Percentiles rank a stretch among this genome's conserved stretches.
Conservation (phyloP, 139 green algal species). For the Desmodesmus armatus region DNA sequence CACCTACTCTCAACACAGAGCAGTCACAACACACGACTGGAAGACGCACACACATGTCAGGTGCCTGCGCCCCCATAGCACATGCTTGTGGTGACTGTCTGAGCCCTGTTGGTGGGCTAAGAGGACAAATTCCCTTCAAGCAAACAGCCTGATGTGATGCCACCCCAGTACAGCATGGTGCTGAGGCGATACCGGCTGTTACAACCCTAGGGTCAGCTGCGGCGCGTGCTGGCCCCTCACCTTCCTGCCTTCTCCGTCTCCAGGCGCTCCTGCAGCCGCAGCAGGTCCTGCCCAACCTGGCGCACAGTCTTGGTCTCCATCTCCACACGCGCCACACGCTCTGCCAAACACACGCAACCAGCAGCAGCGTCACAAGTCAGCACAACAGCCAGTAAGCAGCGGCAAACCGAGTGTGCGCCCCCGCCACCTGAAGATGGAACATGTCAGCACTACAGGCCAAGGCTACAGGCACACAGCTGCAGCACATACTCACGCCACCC, state of each 20-base stretch:
- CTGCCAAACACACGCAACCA: constrained; percentile 37
- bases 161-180: no score
- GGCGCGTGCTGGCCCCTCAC: constrained; percentile 2
- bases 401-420: no score
- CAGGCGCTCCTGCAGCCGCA: constrained; percentile 68
- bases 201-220: not conserved
- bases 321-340: constrained; percentile 66
- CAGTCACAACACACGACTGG: no score
- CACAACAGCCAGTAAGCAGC: not conserved
- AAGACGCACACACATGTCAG: no score
- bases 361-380: not conserved
- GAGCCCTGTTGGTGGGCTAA: no score
- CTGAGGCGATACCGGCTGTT: no score
- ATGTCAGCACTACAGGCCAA: not conserved
- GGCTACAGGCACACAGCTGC: not conserved
- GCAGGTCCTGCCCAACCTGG: constrained; percentile 77
- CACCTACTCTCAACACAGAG: no score
- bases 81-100: no score
- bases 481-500: not conserved
- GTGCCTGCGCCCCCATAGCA: no score
- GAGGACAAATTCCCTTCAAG: not conserved
- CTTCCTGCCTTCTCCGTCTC: constrained; percentile 62
- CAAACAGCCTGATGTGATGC: no score
- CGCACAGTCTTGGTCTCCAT: constrained; percentile 63
- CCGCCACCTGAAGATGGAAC: no score